phyloP scores from a whole-genome alignment of 2,329 filamentous ascomycete species.

The Pseudocercospora pini-densiflorae region DNA sequence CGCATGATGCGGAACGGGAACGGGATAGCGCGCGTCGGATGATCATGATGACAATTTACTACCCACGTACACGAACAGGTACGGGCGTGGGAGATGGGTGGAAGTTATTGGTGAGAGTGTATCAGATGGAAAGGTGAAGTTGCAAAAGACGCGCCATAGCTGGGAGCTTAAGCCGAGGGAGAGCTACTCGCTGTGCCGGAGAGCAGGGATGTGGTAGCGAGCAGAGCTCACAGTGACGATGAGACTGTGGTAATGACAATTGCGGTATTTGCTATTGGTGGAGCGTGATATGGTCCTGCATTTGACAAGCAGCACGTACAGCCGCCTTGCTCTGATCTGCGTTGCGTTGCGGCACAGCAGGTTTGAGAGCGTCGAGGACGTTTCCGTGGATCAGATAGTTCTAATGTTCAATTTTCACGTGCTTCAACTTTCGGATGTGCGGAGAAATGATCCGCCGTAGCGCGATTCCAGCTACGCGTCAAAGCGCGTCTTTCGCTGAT shows the following conservation, averaged over 20 bases:
- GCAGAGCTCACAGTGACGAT: neutral
- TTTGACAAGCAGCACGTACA: neutral
- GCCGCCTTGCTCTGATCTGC: too few relatives aligned
- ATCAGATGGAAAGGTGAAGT: conserved; percentile 11
- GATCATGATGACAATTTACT: conserved; percentile 15
- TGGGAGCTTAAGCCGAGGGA: conserved; percentile 4
- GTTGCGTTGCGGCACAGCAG: too few relatives aligned
- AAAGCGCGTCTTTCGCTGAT: neutral
- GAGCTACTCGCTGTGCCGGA: neutral
- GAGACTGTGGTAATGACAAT: neutral
- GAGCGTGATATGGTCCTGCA: neutral
- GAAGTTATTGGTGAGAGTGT: neutral
- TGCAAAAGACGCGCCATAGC: neutral
- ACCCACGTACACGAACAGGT: neutral
- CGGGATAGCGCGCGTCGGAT: conserved; percentile 12
- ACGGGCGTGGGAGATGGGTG: neutral
- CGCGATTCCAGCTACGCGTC: neutral
- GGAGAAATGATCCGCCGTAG: neutral
- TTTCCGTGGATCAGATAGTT: neutral
- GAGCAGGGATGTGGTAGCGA: neutral
- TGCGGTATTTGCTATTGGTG: neutral
- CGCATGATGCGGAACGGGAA: conserved; percentile 13
- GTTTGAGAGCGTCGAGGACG: too few relatives aligned
- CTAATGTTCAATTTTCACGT: neutral
- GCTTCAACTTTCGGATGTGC: neutral